Conservation (phyloP, 106 monocot species). For the Platanthera guangdongensis region DNA sequence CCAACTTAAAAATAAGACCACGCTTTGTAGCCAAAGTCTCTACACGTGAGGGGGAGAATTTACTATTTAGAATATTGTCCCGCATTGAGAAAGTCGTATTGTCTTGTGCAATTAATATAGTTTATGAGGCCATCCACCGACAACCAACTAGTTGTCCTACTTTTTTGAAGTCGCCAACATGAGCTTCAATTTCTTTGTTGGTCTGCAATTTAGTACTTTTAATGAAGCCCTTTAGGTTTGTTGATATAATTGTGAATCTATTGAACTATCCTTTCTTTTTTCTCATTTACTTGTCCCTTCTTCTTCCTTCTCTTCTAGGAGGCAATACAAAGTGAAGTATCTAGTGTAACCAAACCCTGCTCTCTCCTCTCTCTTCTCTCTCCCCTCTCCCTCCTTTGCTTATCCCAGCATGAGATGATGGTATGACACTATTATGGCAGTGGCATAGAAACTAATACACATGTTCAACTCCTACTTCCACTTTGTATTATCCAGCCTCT, state of each 20-base stretch:
- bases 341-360: not conserved
- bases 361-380: not conserved
- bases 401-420: not conserved
- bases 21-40: too few species aligned
- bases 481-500: not conserved
- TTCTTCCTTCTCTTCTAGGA: not conserved
- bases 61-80: too few species aligned
- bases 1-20: too few species aligned
- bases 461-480: not conserved
- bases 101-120: too few species aligned
- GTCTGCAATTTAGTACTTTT: slow-evolving; percentile 1
- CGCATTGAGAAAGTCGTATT: too few species aligned
- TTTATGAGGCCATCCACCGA: too few species aligned
- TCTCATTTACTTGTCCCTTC: not conserved
- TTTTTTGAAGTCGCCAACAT: not conserved
- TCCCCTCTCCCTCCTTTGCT: not conserved
- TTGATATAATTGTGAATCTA: not conserved
- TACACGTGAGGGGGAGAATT: too few species aligned
- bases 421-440: not conserved
- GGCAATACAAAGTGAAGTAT: not conserved
- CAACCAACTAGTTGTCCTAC: not conserved
- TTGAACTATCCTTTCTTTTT: not conserved
- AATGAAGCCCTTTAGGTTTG: not conserved
- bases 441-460: not conserved
- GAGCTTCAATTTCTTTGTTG: not conserved